Base-by-base conservation (phyloP, 2,329 filamentous ascomycete genomes). In the Huntiella abstrusa region DNA sequence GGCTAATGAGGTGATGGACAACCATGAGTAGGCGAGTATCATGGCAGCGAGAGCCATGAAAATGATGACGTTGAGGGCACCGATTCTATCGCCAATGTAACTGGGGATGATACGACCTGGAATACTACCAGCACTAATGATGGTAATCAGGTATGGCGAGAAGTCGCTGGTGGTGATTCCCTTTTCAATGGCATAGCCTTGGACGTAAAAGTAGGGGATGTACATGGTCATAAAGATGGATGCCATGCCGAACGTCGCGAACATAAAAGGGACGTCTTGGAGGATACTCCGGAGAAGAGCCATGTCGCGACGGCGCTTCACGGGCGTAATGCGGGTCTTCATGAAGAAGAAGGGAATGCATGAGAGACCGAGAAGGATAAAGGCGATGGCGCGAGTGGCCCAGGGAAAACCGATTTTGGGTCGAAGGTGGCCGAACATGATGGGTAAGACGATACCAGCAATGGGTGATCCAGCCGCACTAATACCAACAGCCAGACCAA, bases 321-420 rank as follows among this genome's bases (percentile, higher is more conserved):
- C 37, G 0, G 62, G 55, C 48, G 57, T 56, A 16, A 63, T 52
- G 5, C 65, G 62, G 49, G 59, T 52, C 42, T 45, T 43, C 62
- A 69, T 66, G 38, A 64, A 59, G 3, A 53, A 51, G 4, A 64
- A 41, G 1, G 63, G 61, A 4, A 68, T 48, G n/a, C 55, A 46
- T 35, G 61, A 56, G 16, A 64, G 55, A 1, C 43, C 63, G 11
- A 66, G 58, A 12, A 70, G 56, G 46, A 66, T 53, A 48, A 69
- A 65, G 17, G 59, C 66, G 13, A 69, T 59, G 33, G 64, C 56
- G 5, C 66, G 59, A 4, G 60, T 63, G 4, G 69, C 62, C 70
- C 70, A 75, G 40, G 60, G 59, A 55, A 77, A 78, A 28, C 72
- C 72, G 46, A 77, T 62, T 13, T 55, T 54, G n/a, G 60, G 59